These are phyloP conservation scores for Phialemonium atrogriseum DNA, from an alignment of 2,329 filamentous ascomycete genomes.

Conservation along the genomic window DNA sequence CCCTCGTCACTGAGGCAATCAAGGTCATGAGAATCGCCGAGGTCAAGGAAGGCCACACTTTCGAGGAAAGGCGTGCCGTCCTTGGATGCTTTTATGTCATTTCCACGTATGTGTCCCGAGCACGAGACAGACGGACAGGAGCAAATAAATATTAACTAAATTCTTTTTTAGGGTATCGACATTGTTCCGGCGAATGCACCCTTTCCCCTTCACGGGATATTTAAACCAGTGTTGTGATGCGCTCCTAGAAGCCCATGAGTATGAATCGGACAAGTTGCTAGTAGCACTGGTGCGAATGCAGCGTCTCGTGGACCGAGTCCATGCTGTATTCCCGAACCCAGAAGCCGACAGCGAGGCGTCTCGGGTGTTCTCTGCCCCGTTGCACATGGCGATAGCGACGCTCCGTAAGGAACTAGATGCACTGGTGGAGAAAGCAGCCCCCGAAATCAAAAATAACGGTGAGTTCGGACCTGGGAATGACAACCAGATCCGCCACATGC, in stretches of 20 bases:
- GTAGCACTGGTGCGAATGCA: constrained; percentile 25
- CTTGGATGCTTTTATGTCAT: constrained; percentile 31
- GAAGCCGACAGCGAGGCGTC: constrained; percentile 7
- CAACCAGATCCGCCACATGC: too few species aligned
- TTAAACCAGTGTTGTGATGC: constrained; percentile 24
- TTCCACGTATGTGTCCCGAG: constrained; percentile 17
- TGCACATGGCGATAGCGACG: constrained; percentile 24
- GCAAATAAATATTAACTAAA: too few species aligned
- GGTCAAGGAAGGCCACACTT: constrained; percentile 15
- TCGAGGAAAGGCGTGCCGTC: constrained; percentile 29
- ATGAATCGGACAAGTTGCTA: constrained; percentile 22
- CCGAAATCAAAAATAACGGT: constrained; percentile 15
- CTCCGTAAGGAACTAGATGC: constrained; percentile 24
- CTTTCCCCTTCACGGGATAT: constrained; percentile 23
- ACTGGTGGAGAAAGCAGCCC: constrained; percentile 8
- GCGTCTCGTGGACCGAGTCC: constrained; percentile 20
- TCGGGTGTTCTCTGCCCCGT: constrained; percentile 14
- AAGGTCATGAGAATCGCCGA: constrained; percentile 10
- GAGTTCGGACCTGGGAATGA: background rate
- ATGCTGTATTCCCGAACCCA: constrained; percentile 16
- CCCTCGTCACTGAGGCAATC: constrained; percentile 25
- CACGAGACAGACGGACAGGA: too few species aligned
- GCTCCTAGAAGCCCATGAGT: constrained; percentile 18
- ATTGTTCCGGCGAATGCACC: constrained; percentile 22
- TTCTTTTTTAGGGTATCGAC: constrained; percentile 15